Conservation (phyloP, 805 yeast genomes). For the Candida oleophila region DNA sequence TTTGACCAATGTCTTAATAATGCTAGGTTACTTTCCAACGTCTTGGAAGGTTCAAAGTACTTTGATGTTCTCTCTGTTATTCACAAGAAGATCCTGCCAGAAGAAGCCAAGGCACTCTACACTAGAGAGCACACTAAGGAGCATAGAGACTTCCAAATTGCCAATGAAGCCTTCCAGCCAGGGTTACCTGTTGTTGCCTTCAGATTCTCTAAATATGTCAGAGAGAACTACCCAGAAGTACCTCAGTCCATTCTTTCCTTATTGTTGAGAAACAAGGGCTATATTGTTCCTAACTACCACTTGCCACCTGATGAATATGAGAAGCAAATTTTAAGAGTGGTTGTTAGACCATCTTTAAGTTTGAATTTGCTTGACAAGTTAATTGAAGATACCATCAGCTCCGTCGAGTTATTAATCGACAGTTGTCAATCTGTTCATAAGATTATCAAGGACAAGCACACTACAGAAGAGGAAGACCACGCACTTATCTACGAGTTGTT, state of each 20-base stretch:
- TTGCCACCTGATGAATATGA: conserved; percentile 61
- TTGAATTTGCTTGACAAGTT: conserved; percentile 60
- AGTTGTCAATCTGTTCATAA: conserved; percentile 44
- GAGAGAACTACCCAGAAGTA: conserved; percentile 65
- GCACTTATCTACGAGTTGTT: conserved; percentile 47
- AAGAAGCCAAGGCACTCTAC: conserved; percentile 14
- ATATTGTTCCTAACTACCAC: conserved; percentile 87
- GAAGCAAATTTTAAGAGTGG: conserved; percentile 79
- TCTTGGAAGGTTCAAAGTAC: conserved; percentile 62
- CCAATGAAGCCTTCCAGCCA: conserved; percentile 54
- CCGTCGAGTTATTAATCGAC: conserved; percentile 51
- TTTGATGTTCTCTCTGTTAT: conserved; percentile 76
- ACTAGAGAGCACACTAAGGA: conserved; percentile 11
- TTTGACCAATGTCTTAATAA: conserved; percentile 66
- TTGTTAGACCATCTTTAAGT: conserved; percentile 69
- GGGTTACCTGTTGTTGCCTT: conserved; percentile 92
- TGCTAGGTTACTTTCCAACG: conserved; percentile 65
- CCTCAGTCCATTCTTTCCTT: conserved; percentile 78
- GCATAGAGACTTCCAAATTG: conserved; percentile 12
- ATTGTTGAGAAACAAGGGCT: conserved; percentile 74
- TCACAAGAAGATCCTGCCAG: conserved; percentile 53
- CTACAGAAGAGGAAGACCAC: conserved; percentile 24
- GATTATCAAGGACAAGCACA: conserved; percentile 12
- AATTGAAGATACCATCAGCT: conserved; percentile 57
- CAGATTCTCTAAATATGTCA: conserved; percentile 61